Evolutionary conservation across 306 rosid genomes (phyloP).

Genomic region (Carpinus fangiana): DNA sequence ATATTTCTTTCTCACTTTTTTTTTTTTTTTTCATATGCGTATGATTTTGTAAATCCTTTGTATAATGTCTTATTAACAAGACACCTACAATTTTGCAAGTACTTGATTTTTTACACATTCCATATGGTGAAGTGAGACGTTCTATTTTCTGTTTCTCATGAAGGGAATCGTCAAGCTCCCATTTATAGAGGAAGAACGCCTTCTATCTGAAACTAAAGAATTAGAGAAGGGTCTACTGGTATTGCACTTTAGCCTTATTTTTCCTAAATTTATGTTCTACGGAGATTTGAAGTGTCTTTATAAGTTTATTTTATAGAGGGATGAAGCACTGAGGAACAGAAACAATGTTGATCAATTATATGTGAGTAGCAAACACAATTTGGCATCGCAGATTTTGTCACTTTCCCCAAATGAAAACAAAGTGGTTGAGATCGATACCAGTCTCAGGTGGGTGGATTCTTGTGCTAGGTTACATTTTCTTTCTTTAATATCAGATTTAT

Average conservation of each 20-base stretch:
- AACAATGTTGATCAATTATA: slow-evolving; percentile 36
- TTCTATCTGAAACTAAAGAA: slow-evolving; percentile 43
- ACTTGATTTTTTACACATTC: neutral
- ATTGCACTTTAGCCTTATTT: slow-evolving; percentile 1
- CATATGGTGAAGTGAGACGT: too few relatives aligned
- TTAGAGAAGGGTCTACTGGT: slow-evolving; percentile 38
- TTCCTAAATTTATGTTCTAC: neutral
- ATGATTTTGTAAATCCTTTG: too few relatives aligned
- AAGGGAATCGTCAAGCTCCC: slow-evolving; percentile 57
- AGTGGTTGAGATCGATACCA: slow-evolving; percentile 2
- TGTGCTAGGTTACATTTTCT: neutral
- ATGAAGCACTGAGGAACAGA: slow-evolving; percentile 38
- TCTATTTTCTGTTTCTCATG: neutral
- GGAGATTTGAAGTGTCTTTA: neutral
- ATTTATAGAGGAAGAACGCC: slow-evolving; percentile 47
- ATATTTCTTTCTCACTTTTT: neutral
- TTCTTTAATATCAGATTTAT: neutral
- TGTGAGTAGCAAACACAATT: slow-evolving; percentile 15
- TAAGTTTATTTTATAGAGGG: slow-evolving; percentile 18
- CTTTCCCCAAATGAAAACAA: slow-evolving; percentile 4
- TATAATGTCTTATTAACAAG: too few relatives aligned
- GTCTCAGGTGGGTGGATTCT: slow-evolving; percentile 32
- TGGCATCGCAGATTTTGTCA: slow-evolving; percentile 29
- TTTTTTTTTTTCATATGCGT: neutral
- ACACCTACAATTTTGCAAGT: neutral